Evolutionary conservation across 495 filamentous ascomycete genomes (phyloP), one percentile per base, ranked within the genome.

Genomic region (Lophiostoma macrostomum): DNA sequence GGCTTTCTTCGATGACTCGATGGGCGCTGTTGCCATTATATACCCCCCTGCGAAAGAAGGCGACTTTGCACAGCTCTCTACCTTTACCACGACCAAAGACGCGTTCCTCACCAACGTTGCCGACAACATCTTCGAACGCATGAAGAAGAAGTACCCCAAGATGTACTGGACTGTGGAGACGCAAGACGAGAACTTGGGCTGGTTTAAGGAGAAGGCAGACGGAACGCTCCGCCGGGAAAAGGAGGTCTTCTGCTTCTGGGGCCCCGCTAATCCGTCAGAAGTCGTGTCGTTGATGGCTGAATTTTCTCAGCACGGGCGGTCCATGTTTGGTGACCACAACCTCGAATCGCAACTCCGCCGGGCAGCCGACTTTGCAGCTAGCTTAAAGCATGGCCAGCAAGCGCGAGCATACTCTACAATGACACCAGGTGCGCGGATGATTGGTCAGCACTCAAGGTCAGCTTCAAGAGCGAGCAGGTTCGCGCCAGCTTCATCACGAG

Each of bases 181-280:
- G 61, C 88, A 93, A 54, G 93, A 98, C 57, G 94, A 97, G 78
- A 97, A 97, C 68, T 76, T 98, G 63, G 90, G 87, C 23, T 98
- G 93, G 93, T 97, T 97, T 76, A 96, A 94, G 57, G 91, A 95
- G 73, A 96, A 96, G 76, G 86, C 93, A 7, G 88, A 95, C 53
- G 94, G 94, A 39, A 95, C 87, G 70, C 75, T 96, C 52, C 87
- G 86, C 37, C 80, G 82, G 27, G 80, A 88, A 43, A 89, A 88
- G 46, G 84, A 94, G 62, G 88, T 96, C 29, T 84, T 97, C 67
- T 97, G 97, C 76, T 98, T 93, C 89, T 95, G 93, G 65, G 93
- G 93, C 28, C 81, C 93, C 48, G 87, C 91, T 60, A 83, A 77
- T 45, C 81, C 85, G n/a, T 83, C 89, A 39, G 88, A 96, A 67